These are phyloP conservation scores for Cytospora leucostoma DNA, from an alignment of 2,329 filamentous ascomycete genomes.

Conservation along the genomic window DNA sequence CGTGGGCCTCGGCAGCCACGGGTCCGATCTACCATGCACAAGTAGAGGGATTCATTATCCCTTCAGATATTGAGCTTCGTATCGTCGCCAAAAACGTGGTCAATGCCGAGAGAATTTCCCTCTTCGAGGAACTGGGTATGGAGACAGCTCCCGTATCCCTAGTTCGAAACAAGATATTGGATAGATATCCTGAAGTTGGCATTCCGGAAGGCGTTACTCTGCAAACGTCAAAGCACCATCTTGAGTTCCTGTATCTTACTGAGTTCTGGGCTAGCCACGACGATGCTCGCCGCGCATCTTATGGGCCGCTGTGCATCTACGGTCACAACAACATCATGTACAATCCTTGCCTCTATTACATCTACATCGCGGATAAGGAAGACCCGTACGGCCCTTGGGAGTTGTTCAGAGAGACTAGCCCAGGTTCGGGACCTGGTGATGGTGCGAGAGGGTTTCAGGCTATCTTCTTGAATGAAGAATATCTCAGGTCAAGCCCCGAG, in stretches of 20 bases:
- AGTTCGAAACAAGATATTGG: constrained; percentile 23
- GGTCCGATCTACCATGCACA: constrained; percentile 27
- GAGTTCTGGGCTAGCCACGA: not conserved
- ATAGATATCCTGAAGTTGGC: constrained; percentile 16
- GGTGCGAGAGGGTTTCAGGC: constrained; percentile 17
- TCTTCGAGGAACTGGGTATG: constrained; percentile 20
- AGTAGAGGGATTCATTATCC: constrained; percentile 26
- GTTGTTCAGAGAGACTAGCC: constrained; percentile 21
- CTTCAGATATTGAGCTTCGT: constrained; percentile 23
- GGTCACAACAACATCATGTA: not conserved
- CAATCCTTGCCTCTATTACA: rapidly evolving
- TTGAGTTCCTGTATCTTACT: constrained; percentile 31
- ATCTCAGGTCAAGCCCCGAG: constrained; percentile 23
- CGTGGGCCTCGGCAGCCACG: constrained; percentile 26
- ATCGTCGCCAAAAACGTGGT: constrained; percentile 22
- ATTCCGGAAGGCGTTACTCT: not conserved
- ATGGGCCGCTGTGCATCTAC: not conserved
- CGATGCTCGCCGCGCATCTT: not conserved
- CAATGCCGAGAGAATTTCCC: constrained; percentile 4
- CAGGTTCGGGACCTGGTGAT: constrained; percentile 16
- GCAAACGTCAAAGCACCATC: constrained; percentile 22
- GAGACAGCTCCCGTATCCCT: not conserved
- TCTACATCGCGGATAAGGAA: not conserved
- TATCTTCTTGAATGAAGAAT: constrained; percentile 26
- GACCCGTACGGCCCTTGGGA: constrained; percentile 27